Conservation (phyloP, 106 monocot genomes). For the Platanthera zijinensis region DNA sequence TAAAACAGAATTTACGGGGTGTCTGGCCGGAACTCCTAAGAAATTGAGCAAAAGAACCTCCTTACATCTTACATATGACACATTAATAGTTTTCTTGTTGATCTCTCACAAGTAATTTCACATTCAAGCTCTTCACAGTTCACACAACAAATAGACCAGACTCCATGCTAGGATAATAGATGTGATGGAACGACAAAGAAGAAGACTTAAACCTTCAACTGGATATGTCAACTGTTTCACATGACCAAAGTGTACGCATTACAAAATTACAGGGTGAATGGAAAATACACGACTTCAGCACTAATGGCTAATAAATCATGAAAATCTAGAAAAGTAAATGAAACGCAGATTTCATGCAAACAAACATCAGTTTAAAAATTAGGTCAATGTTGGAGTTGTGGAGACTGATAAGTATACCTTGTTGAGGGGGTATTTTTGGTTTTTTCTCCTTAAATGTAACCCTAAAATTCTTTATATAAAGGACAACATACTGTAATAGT, state of each 20-base stretch:
- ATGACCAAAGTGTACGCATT: background rate
- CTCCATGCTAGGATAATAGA: background rate
- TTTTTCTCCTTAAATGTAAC: too few relatives aligned
- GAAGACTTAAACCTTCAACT: background rate
- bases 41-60: background rate
- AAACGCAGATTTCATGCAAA: background rate
- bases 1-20: background rate
- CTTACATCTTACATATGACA: background rate
- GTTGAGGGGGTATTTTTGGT: too few relatives aligned
- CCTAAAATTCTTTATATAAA: too few relatives aligned
- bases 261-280: background rate
- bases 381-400: background rate
- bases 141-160: background rate
- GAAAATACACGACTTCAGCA: background rate
- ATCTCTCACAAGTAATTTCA: background rate
- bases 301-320: background rate
- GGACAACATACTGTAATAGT: too few relatives aligned
- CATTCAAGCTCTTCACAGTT: background rate
- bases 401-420: too few relatives aligned
- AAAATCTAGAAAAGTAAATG: background rate
- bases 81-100: background rate
- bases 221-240: background rate
- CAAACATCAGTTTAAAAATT: background rate
- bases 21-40: background rate
- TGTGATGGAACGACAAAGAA: background rate